Percentiles rank a stretch among this genome's conserved stretches.
Evolutionary conservation across 2,329 filamentous ascomycete genomes (phyloP).

Genomic region (Penicillium olsonii): DNA sequence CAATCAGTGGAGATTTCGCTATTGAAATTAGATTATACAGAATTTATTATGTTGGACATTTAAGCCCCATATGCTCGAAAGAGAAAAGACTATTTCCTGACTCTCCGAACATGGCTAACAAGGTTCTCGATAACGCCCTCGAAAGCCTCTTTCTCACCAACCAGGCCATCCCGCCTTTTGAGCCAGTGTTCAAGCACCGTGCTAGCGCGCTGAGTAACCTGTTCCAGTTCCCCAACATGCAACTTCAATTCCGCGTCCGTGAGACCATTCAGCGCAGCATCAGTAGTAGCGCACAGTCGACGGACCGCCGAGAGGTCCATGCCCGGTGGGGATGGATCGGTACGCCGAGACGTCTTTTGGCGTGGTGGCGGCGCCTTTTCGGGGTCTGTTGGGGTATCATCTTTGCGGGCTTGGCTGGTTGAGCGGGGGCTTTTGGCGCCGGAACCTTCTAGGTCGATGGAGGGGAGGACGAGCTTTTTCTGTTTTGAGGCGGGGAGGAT

Average conservation of each 20-base stretch:
- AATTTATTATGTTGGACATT: slow-evolving; percentile 23
- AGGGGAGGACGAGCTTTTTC: slow-evolving; percentile 93
- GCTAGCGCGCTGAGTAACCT: slow-evolving; percentile 69
- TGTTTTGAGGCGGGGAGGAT: slow-evolving; percentile 96
- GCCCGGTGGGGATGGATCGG: slow-evolving; percentile 66
- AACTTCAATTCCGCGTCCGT: slow-evolving; percentile 72
- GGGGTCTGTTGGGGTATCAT: slow-evolving; percentile 24
- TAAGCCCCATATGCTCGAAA: background rate
- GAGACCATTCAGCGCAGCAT: slow-evolving; percentile 77
- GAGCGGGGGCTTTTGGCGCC: slow-evolving; percentile 56
- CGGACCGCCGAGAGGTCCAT: slow-evolving; percentile 77
- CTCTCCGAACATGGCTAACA: slow-evolving; percentile 85
- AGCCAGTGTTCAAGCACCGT: slow-evolving; percentile 86
- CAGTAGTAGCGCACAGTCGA: slow-evolving; percentile 79
- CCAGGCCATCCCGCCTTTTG: slow-evolving; percentile 78
- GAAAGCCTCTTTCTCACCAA: slow-evolving; percentile 89
- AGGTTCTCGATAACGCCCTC: slow-evolving; percentile 97
- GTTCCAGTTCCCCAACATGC: slow-evolving; percentile 70
- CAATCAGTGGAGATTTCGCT: slow-evolving; percentile 12
- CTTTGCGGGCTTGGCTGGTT: slow-evolving; percentile 31
- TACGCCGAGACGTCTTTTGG: slow-evolving; percentile 39
- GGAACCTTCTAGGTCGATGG: slow-evolving; percentile 62
- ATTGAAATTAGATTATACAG: slow-evolving; percentile 27
- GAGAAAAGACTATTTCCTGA: slow-evolving; percentile 63
- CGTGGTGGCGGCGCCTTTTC: slow-evolving; percentile 29